Evolutionary conservation across 164 flowering plant genomes (phyloP), one percentile per base, ranked within the genome.

Genomic region (Tetracentron sinense): DNA sequence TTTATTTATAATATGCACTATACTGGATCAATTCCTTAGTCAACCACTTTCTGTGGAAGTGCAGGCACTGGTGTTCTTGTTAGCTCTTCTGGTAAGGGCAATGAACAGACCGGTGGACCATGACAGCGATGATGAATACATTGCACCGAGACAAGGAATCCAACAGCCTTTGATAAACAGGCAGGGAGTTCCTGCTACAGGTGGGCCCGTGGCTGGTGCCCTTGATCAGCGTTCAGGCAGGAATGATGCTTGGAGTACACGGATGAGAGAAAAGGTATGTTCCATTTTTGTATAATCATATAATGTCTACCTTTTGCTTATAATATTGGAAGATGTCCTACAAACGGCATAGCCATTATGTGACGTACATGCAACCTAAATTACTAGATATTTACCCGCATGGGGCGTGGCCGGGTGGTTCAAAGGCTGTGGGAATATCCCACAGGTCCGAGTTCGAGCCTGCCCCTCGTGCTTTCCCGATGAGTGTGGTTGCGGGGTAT

Each of bases 241-340:
- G 78, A 90, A 72, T 74, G 97, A 90, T 74, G 94, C 97, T 59
- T 90, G 97, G 97, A 90, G 97, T 70, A 55, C 89, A 69, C 83
- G 97, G 5, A 86, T 90, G 97, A 79, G 92, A 72, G 97, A 90
- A 80, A 88, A 88, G 92, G 97, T 90, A 20, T 5, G 20, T 28
- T 4, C 26, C 21, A 23, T 6, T 19, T 69, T 14, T 47, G 6
- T 16, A 16, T 2, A n/a, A n/a, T n/a, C n/a, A n/a, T n/a, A n/a
- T n/a, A n/a, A n/a, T n/a, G n/a, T n/a, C n/a, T n/a, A n/a, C n/a
- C n/a, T n/a, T n/a, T n/a, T n/a, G n/a, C n/a, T n/a, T n/a, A n/a
- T 25, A 44, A 3, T 12, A 12, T 38, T 12, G 44, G 14, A 38
- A 38, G 44, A 1, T 38, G 14, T 10, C 14, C 14, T 4, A 38